These are phyloP conservation scores for Leccinum olivaceopallidum DNA, from an alignment of 768 basidiomycete species.

Conservation along the genomic window DNA sequence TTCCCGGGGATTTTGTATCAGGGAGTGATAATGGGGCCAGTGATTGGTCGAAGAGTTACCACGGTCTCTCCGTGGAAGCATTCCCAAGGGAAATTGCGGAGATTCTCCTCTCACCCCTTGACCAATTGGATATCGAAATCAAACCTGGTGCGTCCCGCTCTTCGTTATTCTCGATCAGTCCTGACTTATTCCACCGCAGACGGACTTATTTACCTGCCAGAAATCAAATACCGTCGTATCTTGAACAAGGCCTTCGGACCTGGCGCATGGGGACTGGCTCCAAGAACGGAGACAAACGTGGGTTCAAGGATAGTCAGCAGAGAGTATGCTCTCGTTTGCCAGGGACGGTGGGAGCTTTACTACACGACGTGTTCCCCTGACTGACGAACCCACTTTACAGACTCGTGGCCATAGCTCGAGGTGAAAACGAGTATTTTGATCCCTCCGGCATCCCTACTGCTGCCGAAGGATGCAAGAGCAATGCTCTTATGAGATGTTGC, in stretches of 20 bases:
- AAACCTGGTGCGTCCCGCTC: constrained; percentile 71
- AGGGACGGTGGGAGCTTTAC: constrained; percentile 65
- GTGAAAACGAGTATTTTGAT: constrained; percentile 97
- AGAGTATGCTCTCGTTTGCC: constrained; percentile 93
- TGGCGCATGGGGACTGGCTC: constrained; percentile 96
- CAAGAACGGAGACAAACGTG: constrained; percentile 89
- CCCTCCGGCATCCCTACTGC: constrained; percentile 89
- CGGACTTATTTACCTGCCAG: constrained; percentile 91
- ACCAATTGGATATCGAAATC: constrained; percentile 82
- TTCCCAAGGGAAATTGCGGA: constrained; percentile 77
- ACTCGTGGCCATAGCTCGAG: constrained; percentile 86
- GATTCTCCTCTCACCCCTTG: constrained; percentile 70
- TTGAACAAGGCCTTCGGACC: constrained; percentile 95
- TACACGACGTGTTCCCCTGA: neutral
- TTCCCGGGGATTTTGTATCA: constrained; percentile 30
- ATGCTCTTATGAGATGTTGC: constrained; percentile 96
- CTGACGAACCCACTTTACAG: constrained; percentile 38
- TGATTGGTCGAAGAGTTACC: constrained; percentile 90
- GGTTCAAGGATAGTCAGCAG: constrained; percentile 85
- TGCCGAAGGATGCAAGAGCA: constrained; percentile 93
- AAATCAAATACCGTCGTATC: constrained; percentile 93
- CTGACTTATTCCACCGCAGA: constrained; percentile 46
- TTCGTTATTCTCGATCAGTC: too few relatives aligned
- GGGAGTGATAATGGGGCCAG: constrained; percentile 34
- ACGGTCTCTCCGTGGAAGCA: constrained; percentile 74